Conservation (phyloP, 768 basidiomycete species). For the Tricholoma bakamatsutake region DNA sequence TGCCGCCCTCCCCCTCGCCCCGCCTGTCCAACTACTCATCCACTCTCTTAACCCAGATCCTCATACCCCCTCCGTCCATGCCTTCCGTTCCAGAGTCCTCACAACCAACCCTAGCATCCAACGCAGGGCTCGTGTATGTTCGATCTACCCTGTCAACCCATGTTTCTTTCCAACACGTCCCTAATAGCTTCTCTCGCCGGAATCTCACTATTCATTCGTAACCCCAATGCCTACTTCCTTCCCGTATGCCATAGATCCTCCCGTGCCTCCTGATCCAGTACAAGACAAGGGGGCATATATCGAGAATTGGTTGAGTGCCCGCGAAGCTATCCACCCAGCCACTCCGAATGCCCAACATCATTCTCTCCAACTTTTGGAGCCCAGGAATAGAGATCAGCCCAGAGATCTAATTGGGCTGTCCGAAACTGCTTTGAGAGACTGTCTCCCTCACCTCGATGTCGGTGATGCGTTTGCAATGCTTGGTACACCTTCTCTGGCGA, state of each 20-base stretch:
- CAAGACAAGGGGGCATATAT: conserved; percentile 59
- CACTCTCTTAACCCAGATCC: conserved; percentile 55
- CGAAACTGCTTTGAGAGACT: conserved; percentile 61
- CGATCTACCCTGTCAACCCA: background rate
- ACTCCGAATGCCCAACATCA: conserved; percentile 17
- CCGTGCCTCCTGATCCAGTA: conserved; percentile 38
- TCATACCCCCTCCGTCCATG: conserved; percentile 42
- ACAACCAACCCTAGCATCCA: conserved; percentile 55
- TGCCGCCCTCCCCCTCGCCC: conserved; percentile 47
- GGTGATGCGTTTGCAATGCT: conserved; percentile 74
- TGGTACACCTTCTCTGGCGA: conserved; percentile 51
- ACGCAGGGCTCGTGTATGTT: conserved; percentile 51
- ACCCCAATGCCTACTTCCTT: conserved; percentile 80
- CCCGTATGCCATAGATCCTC: conserved; percentile 68
- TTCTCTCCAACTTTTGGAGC: conserved; percentile 43
- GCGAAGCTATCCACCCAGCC: conserved; percentile 48
- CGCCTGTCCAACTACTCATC: conserved; percentile 33
- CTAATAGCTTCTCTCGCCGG: conserved; percentile 37
- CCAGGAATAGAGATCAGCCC: conserved; percentile 43
- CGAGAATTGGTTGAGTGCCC: conserved; percentile 68
- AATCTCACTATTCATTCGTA: conserved; percentile 75
- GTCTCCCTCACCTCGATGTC: conserved; percentile 79
- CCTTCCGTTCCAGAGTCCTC: conserved; percentile 47
- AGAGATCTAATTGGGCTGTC: conserved; percentile 70
- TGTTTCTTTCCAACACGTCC: background rate